Evolutionary conservation across 768 basidiomycete species (phyloP).

Genomic region (Suillus weaverae): DNA sequence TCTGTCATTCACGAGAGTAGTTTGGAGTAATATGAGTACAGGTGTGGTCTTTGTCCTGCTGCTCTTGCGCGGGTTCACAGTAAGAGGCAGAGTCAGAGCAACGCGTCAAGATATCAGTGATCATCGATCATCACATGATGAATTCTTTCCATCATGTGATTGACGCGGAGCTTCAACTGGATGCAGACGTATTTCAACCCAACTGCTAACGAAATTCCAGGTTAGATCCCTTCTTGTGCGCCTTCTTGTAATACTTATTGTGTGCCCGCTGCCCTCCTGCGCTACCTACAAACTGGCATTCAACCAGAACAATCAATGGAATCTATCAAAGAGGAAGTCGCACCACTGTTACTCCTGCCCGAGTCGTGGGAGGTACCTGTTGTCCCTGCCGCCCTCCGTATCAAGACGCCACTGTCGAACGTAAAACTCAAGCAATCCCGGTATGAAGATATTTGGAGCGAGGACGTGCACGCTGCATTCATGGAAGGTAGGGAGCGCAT

Average conservation of each 20-base stretch:
- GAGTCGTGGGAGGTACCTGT: conserved; percentile 4
- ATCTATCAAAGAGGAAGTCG: conserved; percentile 16
- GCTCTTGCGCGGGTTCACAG: background rate
- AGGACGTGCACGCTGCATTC: conserved; percentile 36
- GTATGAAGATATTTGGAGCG: conserved; percentile 36
- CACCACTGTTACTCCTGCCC: conserved; percentile 13
- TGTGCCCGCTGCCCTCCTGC: conserved; percentile 2
- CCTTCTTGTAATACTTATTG: background rate
- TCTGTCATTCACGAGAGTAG: conserved; percentile 11
- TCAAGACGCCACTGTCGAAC: background rate
- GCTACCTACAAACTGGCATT: conserved; percentile 13
- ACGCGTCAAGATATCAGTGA: background rate
- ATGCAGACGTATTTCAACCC: conserved; percentile 13
- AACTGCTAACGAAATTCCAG: conserved; percentile 4
- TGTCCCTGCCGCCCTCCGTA: background rate
- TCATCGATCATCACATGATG: conserved; percentile 25
- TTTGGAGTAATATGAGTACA: background rate
- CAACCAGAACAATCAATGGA: conserved; percentile 18
- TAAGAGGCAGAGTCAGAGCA: background rate
- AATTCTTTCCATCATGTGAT: conserved; percentile 32
- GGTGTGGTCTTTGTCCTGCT: background rate
- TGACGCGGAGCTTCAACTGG: conserved; percentile 24
- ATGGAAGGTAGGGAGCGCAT: conserved; percentile 33
- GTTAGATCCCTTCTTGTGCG: conserved; percentile 7
- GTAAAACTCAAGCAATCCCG: conserved; percentile 30